Percentiles rank a stretch among this genome's conserved stretches.
Conservation (phyloP, 768 basidiomycete species). For the Mycena capillaripes region DNA sequence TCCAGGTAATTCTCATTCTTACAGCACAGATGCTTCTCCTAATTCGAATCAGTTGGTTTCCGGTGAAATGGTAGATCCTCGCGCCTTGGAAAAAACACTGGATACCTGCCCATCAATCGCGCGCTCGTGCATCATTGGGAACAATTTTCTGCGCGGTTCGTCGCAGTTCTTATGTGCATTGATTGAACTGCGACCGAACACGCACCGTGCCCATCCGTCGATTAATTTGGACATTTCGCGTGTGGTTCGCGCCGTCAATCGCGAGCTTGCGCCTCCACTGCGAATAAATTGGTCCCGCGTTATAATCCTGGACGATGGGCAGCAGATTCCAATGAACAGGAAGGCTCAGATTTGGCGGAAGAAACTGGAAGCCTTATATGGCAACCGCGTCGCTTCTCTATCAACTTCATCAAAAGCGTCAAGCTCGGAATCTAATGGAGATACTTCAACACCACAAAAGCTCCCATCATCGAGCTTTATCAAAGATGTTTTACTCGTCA, state of each 20-base stretch:
- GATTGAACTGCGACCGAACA: constrained; percentile 41
- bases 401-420: not conserved
- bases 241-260: constrained; percentile 45
- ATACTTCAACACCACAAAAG: too few relatives aligned
- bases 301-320: constrained; percentile 41
- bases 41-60: constrained; percentile 44
- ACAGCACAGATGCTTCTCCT: not conserved
- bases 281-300: constrained; percentile 51
- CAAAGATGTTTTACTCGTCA: constrained; percentile 38
- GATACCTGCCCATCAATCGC: constrained; percentile 41
- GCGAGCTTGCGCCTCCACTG: constrained; percentile 48
- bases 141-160: constrained; percentile 48
- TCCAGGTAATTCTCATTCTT: constrained; percentile 40
- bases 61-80: constrained; percentile 52
- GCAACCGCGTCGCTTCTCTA: constrained; percentile 38
- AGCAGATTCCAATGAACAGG: constrained; percentile 48
- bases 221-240: constrained; percentile 44
- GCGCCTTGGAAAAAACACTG: constrained; percentile 46
- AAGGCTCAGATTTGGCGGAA: constrained; percentile 52
- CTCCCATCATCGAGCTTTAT: not conserved
- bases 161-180: constrained; percentile 49
- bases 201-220: constrained; percentile 14
- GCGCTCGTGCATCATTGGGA: constrained; percentile 49
- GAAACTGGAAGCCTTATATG: constrained; percentile 48
- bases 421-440: too few relatives aligned